Conservation (phyloP, 257 asterid genomes). For the Lycium ferocissimum region DNA sequence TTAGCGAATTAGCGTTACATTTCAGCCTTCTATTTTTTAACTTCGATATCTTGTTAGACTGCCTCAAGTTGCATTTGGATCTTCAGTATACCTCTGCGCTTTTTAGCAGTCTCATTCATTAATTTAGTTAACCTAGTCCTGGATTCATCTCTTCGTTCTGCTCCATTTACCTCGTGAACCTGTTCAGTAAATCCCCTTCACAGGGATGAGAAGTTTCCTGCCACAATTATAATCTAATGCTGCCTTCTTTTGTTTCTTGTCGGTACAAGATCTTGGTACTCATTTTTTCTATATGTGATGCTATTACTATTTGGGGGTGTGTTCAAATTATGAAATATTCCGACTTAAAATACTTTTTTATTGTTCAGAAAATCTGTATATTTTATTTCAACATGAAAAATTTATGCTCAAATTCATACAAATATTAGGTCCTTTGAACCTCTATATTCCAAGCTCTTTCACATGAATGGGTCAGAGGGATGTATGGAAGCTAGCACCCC, state of each 20-base stretch:
- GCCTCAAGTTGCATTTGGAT: not conserved
- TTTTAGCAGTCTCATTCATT: conserved; percentile 1
- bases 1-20: not conserved
- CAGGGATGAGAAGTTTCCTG: not conserved
- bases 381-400: not conserved
- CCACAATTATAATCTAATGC: not conserved
- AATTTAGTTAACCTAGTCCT: conserved; percentile 9
- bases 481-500: not conserved
- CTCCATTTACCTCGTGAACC: not conserved
- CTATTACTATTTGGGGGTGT: not conserved
- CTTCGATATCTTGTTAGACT: not conserved
- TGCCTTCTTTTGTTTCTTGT: not conserved
- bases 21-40: not conserved
- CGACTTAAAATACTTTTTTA: not conserved
- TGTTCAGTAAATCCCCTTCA: not conserved
- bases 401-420: not conserved
- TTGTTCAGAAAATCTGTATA: not conserved
- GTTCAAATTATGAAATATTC: not conserved
- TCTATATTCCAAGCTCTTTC: not conserved
- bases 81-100: not conserved
- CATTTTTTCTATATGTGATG: not conserved
- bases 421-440: not conserved
- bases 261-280: not conserved
- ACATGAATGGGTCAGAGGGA: not conserved
- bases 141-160: not conserved